Evolutionary conservation across 176 grass and related monocot species (phyloP).

Genomic region (Rhynchospora pubera): DNA sequence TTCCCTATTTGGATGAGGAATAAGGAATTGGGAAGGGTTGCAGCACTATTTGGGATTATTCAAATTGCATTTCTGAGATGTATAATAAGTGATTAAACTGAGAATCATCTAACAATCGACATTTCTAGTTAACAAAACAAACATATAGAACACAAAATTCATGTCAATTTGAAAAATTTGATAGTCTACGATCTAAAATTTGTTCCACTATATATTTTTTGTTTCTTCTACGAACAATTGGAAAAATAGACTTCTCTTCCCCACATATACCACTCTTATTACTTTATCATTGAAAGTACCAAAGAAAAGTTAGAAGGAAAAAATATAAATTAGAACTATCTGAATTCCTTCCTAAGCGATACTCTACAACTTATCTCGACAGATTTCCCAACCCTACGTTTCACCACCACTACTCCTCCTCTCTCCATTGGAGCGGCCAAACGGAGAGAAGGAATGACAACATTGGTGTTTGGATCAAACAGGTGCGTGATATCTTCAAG

Average conservation of each 20-base stretch:
- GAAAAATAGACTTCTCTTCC: background rate
- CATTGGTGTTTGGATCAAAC: constrained; percentile 11
- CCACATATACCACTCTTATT: background rate
- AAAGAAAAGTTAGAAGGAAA: background rate
- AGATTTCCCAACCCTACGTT: background rate
- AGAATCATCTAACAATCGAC: too few relatives aligned
- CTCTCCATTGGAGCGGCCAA: background rate
- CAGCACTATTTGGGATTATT: too few relatives aligned
- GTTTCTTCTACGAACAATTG: background rate
- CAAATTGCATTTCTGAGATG: too few relatives aligned
- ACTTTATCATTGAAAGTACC: background rate
- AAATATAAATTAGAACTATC: constrained; percentile 5
- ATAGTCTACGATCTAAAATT: too few relatives aligned
- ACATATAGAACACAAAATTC: too few relatives aligned
- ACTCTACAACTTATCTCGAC: background rate
- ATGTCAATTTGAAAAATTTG: too few relatives aligned
- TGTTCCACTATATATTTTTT: background rate
- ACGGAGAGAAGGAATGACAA: background rate
- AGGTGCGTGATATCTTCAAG: constrained; percentile 21
- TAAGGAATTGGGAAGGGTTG: too few relatives aligned
- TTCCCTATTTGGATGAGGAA: too few relatives aligned
- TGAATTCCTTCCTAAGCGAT: constrained; percentile 6
- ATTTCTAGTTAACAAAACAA: too few relatives aligned
- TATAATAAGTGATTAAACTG: too few relatives aligned
- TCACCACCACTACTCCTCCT: background rate